Conservation (phyloP, 192 early-diverging fungal genomes). For the Coemansia sp. region DNA sequence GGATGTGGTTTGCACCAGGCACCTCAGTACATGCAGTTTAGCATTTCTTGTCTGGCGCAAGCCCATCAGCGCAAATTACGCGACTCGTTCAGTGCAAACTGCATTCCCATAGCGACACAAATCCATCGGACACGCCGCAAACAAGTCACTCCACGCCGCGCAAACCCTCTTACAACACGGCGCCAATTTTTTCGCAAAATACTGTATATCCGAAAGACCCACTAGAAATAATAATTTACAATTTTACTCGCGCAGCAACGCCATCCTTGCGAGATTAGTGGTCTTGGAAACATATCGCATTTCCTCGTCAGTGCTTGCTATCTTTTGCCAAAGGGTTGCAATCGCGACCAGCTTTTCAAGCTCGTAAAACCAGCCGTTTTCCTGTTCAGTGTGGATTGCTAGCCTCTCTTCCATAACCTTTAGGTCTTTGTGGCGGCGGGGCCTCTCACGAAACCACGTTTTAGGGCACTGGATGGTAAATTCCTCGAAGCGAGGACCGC, state of each 20-base stretch:
- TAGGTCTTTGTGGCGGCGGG: constrained; percentile 17
- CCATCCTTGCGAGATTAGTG: not conserved
- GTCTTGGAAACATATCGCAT: not conserved
- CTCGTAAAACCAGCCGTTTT: constrained; percentile 33
- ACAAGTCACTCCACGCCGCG: no score
- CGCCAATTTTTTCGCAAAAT: not conserved
- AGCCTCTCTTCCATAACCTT: constrained; percentile 40
- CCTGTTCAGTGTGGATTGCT: constrained; percentile 34
- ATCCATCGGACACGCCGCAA: no score
- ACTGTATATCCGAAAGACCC: no score
- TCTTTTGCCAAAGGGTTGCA: constrained; percentile 16
- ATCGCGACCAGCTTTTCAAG: constrained; percentile 19
- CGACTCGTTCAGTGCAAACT: no score
- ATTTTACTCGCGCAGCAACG: not conserved
- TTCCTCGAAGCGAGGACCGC: constrained; percentile 1
- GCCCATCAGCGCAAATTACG: no score
- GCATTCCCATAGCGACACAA: no score
- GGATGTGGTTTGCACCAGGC: no score
- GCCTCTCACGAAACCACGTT: not conserved
- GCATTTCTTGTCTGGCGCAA: no score
- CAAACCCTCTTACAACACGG: no score
- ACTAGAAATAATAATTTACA: not conserved
- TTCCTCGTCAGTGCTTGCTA: not conserved
- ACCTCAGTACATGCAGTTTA: no score
- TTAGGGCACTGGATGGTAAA: constrained; percentile 9